A percentile compares a stretch with the other conserved stretches of the same genome.
These are phyloP conservation scores for Stenocarpella maydis DNA, from an alignment of 2,329 filamentous ascomycete genomes.

Conservation along the genomic window DNA sequence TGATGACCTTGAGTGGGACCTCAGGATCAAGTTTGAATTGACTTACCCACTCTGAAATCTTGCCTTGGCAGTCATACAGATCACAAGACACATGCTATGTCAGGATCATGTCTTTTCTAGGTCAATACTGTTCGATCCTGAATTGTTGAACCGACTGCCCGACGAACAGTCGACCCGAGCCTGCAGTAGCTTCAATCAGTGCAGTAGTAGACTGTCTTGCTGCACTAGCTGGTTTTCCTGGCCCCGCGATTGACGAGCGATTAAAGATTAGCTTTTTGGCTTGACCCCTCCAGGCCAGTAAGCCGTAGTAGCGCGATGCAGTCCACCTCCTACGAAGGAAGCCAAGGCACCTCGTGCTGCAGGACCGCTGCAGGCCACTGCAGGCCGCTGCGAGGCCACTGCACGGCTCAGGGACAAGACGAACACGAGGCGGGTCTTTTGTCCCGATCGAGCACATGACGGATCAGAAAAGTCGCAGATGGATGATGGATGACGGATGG, in stretches of 20 bases:
- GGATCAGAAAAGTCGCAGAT: slow-evolving; percentile 29
- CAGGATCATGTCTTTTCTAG: neutral
- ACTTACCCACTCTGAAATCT: neutral
- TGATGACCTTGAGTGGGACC: neutral
- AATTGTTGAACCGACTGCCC: neutral
- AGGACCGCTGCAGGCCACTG: slow-evolving; percentile 35
- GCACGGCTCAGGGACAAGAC: slow-evolving; percentile 42
- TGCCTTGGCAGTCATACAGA: neutral
- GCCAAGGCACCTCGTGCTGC: slow-evolving; percentile 22
- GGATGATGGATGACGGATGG: slow-evolving; percentile 16
- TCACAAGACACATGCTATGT: neutral
- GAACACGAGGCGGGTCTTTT: slow-evolving; percentile 32
- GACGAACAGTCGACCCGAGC: slow-evolving; percentile 5
- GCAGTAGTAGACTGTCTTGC: slow-evolving; percentile 1
- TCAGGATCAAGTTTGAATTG: slow-evolving; percentile 1
- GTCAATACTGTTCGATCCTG: neutral
- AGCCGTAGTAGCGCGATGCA: slow-evolving; percentile 33
- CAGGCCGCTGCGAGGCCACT: slow-evolving; percentile 37
- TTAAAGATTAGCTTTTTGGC: slow-evolving; percentile 14
- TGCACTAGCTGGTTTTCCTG: neutral
- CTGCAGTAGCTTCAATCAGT: slow-evolving; percentile 9
- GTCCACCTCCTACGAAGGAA: slow-evolving; percentile 9
- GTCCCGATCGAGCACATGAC: slow-evolving; percentile 33
- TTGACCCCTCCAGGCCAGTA: slow-evolving; percentile 25
- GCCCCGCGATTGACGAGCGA: slow-evolving; percentile 21